Evolutionary conservation across 1,139 yeast genomes (phyloP), one percentile per base, ranked within the genome.

Genomic region (Geotrichum aggregatum): DNA sequence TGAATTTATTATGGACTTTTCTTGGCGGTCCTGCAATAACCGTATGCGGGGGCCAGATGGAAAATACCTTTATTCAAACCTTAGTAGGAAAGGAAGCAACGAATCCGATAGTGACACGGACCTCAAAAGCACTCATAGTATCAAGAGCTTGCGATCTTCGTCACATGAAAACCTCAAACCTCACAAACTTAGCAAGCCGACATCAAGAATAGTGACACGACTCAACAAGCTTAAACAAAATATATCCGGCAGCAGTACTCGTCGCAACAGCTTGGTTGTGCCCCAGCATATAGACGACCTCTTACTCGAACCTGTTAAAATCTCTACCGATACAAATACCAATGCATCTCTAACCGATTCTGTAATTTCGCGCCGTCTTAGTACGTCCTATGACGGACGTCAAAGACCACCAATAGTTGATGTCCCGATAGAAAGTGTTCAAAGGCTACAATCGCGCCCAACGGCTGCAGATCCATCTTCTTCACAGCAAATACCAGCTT

Each of bases 1-100:
- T 58, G 63, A 52, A 59, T 63, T 14, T 65, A 69, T 21, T 46
- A 63, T 19, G 57, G 68, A 43, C 67, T 67, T 13, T 14, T 61
- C 2, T 54, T 63, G 6, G 55, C 61, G 22, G 38, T 19, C 14
- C 19, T 35, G 19, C 45, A 35, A 30, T 39, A n/a, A 31, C 30
- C 24, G 16, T 16, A 28, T 34, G 40, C 28, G 36, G 3, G 44
- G 31, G 24, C 33, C 43, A 10, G 19, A 30, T 24, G 43, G 31
- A 13, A 30, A 40, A 3, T 35, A 16, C 16, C 36, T 33, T 30
- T 39, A 1, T 61, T 73, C 47, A 33, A 13, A 38, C 22, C 18
- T 8, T 19, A 21, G 30, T 24, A 14, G 13, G 16, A 36, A 18
- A 36, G 18, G 24, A 8, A 22, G 31, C 31, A 24, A 6, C 31